Evolutionary conservation across 139 green algal genomes (phyloP).

Genomic region (Yamagishiella unicocca): DNA sequence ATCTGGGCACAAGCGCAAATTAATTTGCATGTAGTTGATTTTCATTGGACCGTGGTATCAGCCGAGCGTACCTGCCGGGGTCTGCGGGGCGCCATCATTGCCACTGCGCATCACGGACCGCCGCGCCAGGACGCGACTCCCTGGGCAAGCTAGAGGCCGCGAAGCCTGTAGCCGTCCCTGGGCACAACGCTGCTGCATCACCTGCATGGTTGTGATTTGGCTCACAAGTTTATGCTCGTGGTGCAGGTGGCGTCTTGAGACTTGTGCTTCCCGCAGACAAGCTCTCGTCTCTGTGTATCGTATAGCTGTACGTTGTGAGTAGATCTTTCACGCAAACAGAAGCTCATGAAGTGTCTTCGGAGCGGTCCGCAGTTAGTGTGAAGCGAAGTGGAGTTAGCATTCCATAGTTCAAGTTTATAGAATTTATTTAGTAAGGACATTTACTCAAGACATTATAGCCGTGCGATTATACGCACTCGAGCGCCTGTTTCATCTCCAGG

Average conservation of each 20-base stretch:
- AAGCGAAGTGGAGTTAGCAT: too few relatives aligned
- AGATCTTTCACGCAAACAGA: too few relatives aligned
- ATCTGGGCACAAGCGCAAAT: not conserved
- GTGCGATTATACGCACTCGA: too few relatives aligned
- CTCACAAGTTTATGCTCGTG: not conserved
- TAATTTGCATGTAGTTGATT: too few relatives aligned
- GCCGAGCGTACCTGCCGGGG: not conserved
- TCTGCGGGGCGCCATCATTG: conserved; percentile 16
- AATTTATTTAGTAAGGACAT: too few relatives aligned
- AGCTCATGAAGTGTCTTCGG: not conserved
- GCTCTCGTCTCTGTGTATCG: too few relatives aligned
- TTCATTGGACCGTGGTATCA: not conserved
- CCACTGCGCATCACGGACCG: not conserved
- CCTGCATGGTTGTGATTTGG: conserved; percentile 1
- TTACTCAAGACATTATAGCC: too few relatives aligned
- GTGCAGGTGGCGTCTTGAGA: too few relatives aligned
- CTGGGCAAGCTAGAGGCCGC: not conserved
- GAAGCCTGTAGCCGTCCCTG: not conserved
- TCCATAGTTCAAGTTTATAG: too few relatives aligned
- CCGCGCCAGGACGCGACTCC: not conserved
- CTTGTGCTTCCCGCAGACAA: too few relatives aligned
- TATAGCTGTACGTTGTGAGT: too few relatives aligned
- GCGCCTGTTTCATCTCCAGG: too few relatives aligned
- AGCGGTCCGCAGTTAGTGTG: not conserved
- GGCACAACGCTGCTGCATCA: not conserved